Evolutionary conservation across 371 early-diverging fungal species (phyloP).

Genomic region (Syncephalastrum contaminatum): DNA sequence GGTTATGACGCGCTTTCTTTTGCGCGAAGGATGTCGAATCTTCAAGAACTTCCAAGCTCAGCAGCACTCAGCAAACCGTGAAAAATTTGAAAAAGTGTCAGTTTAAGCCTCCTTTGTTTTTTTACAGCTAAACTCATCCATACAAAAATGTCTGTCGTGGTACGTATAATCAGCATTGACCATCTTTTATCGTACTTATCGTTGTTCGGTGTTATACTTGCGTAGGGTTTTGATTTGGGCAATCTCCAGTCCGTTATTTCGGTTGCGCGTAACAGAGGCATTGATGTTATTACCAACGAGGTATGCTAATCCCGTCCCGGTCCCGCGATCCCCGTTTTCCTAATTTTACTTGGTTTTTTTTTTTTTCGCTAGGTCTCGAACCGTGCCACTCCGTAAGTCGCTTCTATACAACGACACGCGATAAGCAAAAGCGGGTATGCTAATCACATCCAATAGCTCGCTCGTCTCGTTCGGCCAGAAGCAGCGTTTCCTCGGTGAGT

Average conservation of each 20-base stretch:
- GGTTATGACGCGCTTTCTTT: no score
- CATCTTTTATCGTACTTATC: background rate
- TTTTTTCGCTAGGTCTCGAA: constrained; percentile 54
- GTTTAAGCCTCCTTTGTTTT: constrained; percentile 1
- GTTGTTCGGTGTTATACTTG: background rate
- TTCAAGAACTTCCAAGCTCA: no score
- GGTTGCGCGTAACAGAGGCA: constrained; percentile 96
- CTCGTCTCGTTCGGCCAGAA: constrained; percentile 93
- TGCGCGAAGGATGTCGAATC: no score
- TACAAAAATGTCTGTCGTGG: constrained; percentile 45
- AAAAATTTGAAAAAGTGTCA: constrained; percentile 11
- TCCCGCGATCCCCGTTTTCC: no score
- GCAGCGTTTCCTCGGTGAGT: constrained; percentile 94
- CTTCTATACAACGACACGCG: background rate
- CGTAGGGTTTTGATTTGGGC: constrained; percentile 93
- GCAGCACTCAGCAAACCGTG: constrained; percentile 2
- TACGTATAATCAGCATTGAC: constrained; percentile 20
- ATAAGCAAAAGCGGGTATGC: background rate
- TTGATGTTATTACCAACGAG: constrained; percentile 96
- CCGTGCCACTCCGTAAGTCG: constrained; percentile 91
- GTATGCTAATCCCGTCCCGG: constrained; percentile 33
- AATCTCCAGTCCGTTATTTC: constrained; percentile 94
- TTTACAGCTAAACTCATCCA: constrained; percentile 1
- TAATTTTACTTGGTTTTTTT: no score
- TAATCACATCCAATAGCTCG: constrained; percentile 48